Percentiles rank a stretch among this genome's conserved stretches.
Conservation (phyloP, 2,329 filamentous ascomycete genomes). For the Trichoderma polysporum region DNA sequence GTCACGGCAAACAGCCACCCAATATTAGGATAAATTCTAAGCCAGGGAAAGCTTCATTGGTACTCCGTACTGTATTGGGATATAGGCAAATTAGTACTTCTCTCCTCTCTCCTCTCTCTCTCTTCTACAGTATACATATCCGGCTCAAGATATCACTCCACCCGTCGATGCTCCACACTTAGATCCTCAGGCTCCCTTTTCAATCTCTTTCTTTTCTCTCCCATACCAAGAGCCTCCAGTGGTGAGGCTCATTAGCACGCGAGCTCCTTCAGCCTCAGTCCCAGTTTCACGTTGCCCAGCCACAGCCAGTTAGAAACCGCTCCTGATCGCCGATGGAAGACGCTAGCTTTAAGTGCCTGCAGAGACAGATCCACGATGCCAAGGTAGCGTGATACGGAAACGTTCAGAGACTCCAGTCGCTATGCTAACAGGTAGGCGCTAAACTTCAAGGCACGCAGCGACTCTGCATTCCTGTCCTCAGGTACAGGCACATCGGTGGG, state of each 20-base stretch:
- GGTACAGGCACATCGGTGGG: neutral
- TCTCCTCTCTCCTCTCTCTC: neutral
- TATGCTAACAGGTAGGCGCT: neutral
- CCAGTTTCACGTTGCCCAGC: neutral
- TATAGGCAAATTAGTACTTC: neutral
- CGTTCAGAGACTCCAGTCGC: neutral
- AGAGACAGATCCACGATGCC: slow-evolving; percentile 12
- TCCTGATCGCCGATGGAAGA: slow-evolving; percentile 10
- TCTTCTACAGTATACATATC: neutral
- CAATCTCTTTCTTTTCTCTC: neutral
- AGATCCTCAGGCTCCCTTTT: neutral
- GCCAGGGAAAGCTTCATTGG: neutral
- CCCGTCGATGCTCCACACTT: neutral
- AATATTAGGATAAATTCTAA: slow-evolving; percentile 7
- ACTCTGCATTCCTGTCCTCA: slow-evolving; percentile 2
- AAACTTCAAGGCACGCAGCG: neutral
- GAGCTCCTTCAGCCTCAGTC: neutral
- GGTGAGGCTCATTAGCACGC: neutral
- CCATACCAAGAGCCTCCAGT: neutral
- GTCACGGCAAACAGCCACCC: neutral
- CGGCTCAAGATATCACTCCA: neutral
- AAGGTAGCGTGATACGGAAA: neutral
- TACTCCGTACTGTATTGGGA: neutral
- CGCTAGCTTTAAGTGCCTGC: slow-evolving; percentile 18
- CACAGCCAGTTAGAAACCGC: neutral